A percentile compares a stretch with the other conserved stretches of the same genome.
Conservation (phyloP, 2,329 filamentous ascomycete genomes). For the Curvularia hawaiiensis region DNA sequence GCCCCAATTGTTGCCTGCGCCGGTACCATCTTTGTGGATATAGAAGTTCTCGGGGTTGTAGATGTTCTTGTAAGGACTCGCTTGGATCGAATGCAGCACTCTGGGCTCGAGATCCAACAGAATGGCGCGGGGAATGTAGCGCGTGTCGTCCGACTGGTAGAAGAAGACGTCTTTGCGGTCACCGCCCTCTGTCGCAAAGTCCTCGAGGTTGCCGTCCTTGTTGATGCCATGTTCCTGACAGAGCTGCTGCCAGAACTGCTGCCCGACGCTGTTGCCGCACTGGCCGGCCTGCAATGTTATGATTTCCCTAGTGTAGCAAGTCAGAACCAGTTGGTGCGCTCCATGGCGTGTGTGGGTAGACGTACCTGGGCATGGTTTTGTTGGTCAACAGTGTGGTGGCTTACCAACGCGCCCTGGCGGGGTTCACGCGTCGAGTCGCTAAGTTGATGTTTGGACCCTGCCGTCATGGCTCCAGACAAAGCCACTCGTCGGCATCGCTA, state of each 20-base stretch:
- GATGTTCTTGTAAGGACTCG: constrained; percentile 94
- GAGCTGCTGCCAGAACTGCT: constrained; percentile 98
- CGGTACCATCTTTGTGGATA: constrained; percentile 88
- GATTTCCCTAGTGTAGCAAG: constrained; percentile 73
- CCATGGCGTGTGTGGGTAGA: neutral
- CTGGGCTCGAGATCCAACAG: constrained; percentile 93
- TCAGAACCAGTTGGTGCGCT: constrained; percentile 13
- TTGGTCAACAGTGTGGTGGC: constrained; percentile 27
- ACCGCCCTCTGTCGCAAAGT: constrained; percentile 96
- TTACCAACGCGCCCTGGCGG: constrained; percentile 43
- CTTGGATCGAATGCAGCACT: constrained; percentile 90
- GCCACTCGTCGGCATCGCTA: neutral
- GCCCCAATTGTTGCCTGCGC: constrained; percentile 98
- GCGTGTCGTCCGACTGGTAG: constrained; percentile 97
- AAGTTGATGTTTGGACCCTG: constrained; percentile 19
- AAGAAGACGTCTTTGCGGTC: constrained; percentile 99
- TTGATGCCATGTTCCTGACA: constrained; percentile 98
- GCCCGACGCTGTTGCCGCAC: constrained; percentile 98
- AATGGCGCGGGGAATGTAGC: constrained; percentile 96
- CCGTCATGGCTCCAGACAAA: constrained; percentile 10
- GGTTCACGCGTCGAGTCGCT: constrained; percentile 29
- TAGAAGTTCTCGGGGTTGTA: constrained; percentile 99
- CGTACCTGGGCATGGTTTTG: constrained; percentile 47
- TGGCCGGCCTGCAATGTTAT: constrained; percentile 99
- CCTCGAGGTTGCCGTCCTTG: constrained; percentile 94